Evolutionary conservation across 2,329 filamentous ascomycete species (phyloP), one percentile per base, ranked within the genome.

Genomic region (Aspergillus calidoustus): DNA sequence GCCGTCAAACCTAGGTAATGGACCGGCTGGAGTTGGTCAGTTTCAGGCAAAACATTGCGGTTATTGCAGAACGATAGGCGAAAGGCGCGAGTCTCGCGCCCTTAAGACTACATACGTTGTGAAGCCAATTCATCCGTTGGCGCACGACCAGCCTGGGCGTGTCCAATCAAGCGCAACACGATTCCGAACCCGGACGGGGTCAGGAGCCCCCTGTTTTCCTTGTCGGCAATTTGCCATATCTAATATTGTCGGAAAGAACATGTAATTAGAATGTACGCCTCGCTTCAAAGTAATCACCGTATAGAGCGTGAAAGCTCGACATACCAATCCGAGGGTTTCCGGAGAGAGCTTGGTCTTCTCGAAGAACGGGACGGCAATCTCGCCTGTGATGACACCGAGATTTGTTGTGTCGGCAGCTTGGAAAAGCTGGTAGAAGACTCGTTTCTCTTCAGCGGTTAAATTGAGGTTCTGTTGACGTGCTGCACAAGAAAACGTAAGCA

Each of bases 211-310:
- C 93, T 88, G 81, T 99, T 99, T 81, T 98, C 94, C 68, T 87
- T 93, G 81, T 99, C 95, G 69, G 95, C 94, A 76, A 99, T 95
- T 81, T 98, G 94, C 95, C 95, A 99, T 84, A 99, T 98, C 91
- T 97, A 78, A 62, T 19, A 19, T 25, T n/a, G 66, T 31, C 30
- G 59, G 54, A 17, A 53, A 43, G n/a, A 34, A 50, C 15, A 47
- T 43, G 19, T 23, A 50, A 51, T 65, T 61, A 65, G 61, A 57
- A 57, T 17, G 25, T 15, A 22, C 22, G 6, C 54, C 17, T 31
- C 47, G 31, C 19, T 7, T 4, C 34, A 30, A 22, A n/a, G 25
- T 43, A 23, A 41, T 31, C 17, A 19, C 31, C 31, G n/a, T 15
- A 22, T 47, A 13, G 30, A 11, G 53, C 7, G 52, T 31, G 41